phyloP scores from a whole-genome alignment of 768 basidiomycete genomes.

The Boletus sp. region DNA sequence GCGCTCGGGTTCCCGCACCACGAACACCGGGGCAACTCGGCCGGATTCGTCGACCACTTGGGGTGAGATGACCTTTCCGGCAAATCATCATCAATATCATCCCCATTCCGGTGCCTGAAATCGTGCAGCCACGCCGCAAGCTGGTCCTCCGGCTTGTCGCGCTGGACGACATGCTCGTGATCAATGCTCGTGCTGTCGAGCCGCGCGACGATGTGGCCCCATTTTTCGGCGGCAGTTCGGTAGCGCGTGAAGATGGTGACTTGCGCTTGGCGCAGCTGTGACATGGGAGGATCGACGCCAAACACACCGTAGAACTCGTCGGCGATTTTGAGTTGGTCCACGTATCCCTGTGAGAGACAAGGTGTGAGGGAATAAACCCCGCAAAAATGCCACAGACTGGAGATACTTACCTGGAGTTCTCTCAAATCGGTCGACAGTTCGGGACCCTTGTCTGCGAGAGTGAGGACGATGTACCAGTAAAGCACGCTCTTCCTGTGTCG shows the following conservation, averaged over 20 bases:
- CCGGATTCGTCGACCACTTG: constrained; percentile 45
- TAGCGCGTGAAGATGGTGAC: constrained; percentile 49
- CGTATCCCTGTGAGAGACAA: constrained; percentile 31
- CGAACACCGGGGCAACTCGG: constrained; percentile 57
- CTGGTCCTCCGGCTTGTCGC: constrained; percentile 50
- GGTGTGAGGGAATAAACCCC: not conserved
- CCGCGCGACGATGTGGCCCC: constrained; percentile 41
- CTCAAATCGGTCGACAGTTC: constrained; percentile 46
- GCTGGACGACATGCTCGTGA: constrained; percentile 30
- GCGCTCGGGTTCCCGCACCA: constrained; percentile 64
- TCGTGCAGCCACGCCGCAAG: constrained; percentile 57
- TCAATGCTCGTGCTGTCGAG: constrained; percentile 31
- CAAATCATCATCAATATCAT: constrained; percentile 30
- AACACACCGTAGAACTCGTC: constrained; percentile 51
- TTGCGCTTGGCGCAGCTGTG: constrained; percentile 50
- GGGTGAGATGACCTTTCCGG: constrained; percentile 37
- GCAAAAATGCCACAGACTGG: not conserved
- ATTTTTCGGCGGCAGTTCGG: constrained; percentile 42
- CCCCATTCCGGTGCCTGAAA: constrained; percentile 40
- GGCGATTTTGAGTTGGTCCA: constrained; percentile 44
- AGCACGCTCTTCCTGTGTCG: constrained; percentile 56
- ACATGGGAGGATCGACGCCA: constrained; percentile 45
- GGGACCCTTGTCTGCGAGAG: constrained; percentile 48
- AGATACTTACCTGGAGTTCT: constrained; percentile 45
- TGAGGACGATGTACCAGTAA: constrained; percentile 57